A percentile compares a stretch with the other conserved stretches of the same genome.
Conservation (phyloP, 176 grass and related monocot species). For the Musa itinerans region DNA sequence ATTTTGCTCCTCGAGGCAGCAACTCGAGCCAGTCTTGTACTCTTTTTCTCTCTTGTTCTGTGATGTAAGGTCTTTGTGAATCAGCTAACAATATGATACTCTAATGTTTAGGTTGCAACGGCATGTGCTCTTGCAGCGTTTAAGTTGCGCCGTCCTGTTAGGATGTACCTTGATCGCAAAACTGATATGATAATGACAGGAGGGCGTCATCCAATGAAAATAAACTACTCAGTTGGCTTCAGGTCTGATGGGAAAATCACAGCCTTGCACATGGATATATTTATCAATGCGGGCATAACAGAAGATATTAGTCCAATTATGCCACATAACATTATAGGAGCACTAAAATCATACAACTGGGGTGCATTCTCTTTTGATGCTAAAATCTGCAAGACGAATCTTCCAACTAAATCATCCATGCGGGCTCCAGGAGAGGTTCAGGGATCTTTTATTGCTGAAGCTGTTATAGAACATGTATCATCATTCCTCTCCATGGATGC, state of each 20-base stretch:
- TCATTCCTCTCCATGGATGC: constrained; percentile 40
- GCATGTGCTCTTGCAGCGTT: constrained; percentile 59
- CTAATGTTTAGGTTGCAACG: constrained; percentile 38
- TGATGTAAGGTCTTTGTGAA: neutral
- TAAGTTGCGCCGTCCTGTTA: constrained; percentile 49
- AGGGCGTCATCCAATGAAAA: constrained; percentile 64
- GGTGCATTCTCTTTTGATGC: constrained; percentile 47
- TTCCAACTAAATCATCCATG: constrained; percentile 51
- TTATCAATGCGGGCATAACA: constrained; percentile 60
- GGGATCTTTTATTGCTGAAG: constrained; percentile 83
- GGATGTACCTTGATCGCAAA: constrained; percentile 65
- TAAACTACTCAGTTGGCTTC: constrained; percentile 62
- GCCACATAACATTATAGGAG: constrained; percentile 3
- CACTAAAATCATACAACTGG: constrained; percentile 85
- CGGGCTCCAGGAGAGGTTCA: constrained; percentile 60
- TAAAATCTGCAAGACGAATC: constrained; percentile 79
- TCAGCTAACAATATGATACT: neutral
- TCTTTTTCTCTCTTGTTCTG: neutral
- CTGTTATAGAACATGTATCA: constrained; percentile 71
- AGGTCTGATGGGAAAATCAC: constrained; percentile 69
- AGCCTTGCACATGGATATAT: constrained; percentile 49
- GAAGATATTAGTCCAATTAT: constrained; percentile 47
- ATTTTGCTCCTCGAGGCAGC: neutral
- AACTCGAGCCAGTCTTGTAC: neutral
- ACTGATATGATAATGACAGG: constrained; percentile 75